phyloP scores from a whole-genome alignment of 2,329 filamentous ascomycete species.

The Colletotrichum karsti region DNA sequence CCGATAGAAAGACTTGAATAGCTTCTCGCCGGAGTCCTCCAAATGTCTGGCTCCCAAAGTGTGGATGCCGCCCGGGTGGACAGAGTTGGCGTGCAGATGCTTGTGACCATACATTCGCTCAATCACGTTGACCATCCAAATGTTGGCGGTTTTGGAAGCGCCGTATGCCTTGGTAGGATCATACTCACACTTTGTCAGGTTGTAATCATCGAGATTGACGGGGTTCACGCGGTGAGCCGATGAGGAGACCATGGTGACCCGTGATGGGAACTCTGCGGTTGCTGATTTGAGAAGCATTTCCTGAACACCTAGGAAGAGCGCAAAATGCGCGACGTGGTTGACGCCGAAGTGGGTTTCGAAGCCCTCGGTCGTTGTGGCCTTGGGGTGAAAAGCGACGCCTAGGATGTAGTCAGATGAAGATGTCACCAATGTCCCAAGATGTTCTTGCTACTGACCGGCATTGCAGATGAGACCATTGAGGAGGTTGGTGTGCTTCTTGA shows the following conservation, averaged over 20 bases:
- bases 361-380: constrained; percentile 47
- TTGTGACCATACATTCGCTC: constrained; percentile 51
- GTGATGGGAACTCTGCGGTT: constrained; percentile 47
- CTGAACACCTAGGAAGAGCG: constrained; percentile 56
- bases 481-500: constrained; percentile 22
- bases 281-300: constrained; percentile 47
- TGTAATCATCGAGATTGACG: constrained; percentile 48
- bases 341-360: constrained; percentile 60
- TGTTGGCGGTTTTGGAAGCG: constrained; percentile 54
- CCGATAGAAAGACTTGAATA: background rate
- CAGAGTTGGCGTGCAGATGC: constrained; percentile 49
- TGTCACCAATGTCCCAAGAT: background rate
- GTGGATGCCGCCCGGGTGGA: constrained; percentile 50
- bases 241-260: constrained; percentile 55
- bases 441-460: constrained; percentile 38
- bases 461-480: constrained; percentile 49
- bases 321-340: constrained; percentile 56
- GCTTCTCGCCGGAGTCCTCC: background rate
- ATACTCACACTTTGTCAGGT: constrained; percentile 41
- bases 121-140: constrained; percentile 56
- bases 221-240: constrained; percentile 46
- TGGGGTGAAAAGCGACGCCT: constrained; percentile 47
- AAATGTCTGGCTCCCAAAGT: no score
- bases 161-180: constrained; percentile 45
- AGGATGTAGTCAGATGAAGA: no score